Conservation (phyloP, 192 early-diverging fungal species). For the Thamnidium elegans region DNA sequence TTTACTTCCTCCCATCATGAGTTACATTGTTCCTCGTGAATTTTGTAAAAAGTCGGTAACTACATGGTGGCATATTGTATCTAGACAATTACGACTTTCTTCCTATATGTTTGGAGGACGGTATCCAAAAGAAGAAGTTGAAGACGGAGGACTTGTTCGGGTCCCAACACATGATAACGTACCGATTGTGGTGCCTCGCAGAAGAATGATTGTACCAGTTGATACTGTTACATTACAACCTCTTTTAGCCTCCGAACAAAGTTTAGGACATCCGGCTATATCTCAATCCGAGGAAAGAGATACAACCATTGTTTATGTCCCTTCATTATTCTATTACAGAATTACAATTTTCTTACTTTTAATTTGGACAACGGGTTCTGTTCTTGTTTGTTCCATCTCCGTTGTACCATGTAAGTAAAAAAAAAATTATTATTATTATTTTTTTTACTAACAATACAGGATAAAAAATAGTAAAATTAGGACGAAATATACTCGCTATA, state of each 20-base stretch:
- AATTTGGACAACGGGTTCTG: constrained; percentile 34
- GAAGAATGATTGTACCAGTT: constrained; percentile 79
- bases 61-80: constrained; percentile 71
- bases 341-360: constrained; percentile 49
- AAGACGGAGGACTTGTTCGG: constrained; percentile 48
- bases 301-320: constrained; percentile 82
- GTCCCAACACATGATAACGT: constrained; percentile 85
- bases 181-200: constrained; percentile 63
- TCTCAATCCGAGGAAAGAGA: constrained; percentile 9
- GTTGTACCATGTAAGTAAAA: constrained; percentile 46
- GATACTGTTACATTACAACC: constrained; percentile 49
- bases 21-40: constrained; percentile 55
- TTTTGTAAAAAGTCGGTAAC: constrained; percentile 39
- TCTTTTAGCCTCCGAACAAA: constrained; percentile 54
- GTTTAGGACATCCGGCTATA: constrained; percentile 50
- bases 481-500: constrained; percentile 49
- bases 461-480: constrained; percentile 49
- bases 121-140: constrained; percentile 64
- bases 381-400: constrained; percentile 12
- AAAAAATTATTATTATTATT: neutral
- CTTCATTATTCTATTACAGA: constrained; percentile 61
- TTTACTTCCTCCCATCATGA: constrained; percentile 62
- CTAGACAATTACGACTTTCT: constrained; percentile 64
- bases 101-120: constrained; percentile 80
- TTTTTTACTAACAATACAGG: neutral